Percentiles rank a stretch among this genome's conserved stretches.
phyloP scores from a whole-genome alignment of 805 yeast genomes.

The Ogataea zsoltii region DNA sequence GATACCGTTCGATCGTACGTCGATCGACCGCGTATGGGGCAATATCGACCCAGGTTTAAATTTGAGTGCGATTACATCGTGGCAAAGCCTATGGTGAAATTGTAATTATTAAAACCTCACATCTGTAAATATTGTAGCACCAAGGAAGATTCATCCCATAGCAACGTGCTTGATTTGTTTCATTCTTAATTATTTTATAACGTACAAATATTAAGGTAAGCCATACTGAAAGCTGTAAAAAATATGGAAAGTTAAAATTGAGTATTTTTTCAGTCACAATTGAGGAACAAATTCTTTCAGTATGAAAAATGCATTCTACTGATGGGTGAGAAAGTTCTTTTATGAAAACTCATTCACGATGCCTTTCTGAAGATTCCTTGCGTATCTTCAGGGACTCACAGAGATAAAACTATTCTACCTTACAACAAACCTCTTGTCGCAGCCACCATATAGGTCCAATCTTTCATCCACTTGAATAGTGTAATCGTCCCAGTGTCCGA shows the following conservation, averaged over 20 bases:
- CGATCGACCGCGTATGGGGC: constrained; percentile 43
- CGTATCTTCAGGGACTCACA: too few relatives aligned
- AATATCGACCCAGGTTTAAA: constrained; percentile 42
- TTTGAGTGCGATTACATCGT: constrained; percentile 61
- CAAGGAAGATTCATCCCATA: background rate
- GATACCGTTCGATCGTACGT: constrained; percentile 37
- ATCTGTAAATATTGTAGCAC: constrained; percentile 16
- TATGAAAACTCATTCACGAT: too few relatives aligned
- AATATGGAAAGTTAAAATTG: too few relatives aligned
- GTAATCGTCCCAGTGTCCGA: constrained; percentile 60
- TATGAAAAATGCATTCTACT: too few relatives aligned
- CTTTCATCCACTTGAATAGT: background rate
- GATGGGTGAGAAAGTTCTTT: too few relatives aligned
- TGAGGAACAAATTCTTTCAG: background rate
- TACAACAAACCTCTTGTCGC: constrained; percentile 1
- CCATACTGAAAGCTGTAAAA: too few relatives aligned
- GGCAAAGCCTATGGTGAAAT: constrained; percentile 35
- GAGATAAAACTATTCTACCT: too few relatives aligned
- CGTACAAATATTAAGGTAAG: too few relatives aligned
- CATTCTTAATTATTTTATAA: too few relatives aligned
- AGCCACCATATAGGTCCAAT: background rate
- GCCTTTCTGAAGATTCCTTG: too few relatives aligned
- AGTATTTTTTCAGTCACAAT: too few relatives aligned
- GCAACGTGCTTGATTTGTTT: too few relatives aligned
- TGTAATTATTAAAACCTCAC: constrained; percentile 42